Percentiles rank a stretch among this genome's conserved stretches.
Conservation (phyloP, 108 stramenopile genomes). For the Fragilaria radians region DNA sequence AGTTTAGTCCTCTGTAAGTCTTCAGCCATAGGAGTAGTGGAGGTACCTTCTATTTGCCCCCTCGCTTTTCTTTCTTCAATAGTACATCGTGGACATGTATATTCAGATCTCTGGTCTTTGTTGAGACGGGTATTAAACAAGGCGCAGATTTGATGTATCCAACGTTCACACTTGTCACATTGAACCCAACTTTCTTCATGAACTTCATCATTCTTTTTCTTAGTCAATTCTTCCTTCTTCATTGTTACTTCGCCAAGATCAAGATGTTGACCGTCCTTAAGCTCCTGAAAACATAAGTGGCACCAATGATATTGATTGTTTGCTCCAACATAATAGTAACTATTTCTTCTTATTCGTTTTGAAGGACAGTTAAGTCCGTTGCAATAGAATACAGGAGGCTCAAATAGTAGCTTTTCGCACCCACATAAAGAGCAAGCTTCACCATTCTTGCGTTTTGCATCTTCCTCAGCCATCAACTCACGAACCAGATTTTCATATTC, state of each 20-base stretch:
- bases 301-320: conserved; percentile 96
- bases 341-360: conserved; percentile 89
- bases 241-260: conserved; percentile 85
- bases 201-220: conserved; percentile 93
- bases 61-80: conserved; percentile 74
- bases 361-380: conserved; percentile 91
- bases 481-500: conserved; percentile 10
- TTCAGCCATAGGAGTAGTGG: conserved; percentile 84
- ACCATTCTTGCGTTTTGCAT: conserved; percentile 83
- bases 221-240: conserved; percentile 84
- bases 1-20: conserved; percentile 87
- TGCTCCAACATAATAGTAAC: conserved; percentile 93
- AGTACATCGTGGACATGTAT: conserved; percentile 83
- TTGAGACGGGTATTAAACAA: conserved; percentile 97
- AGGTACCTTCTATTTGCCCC: conserved; percentile 54
- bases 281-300: conserved; percentile 86
- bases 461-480: conserved; percentile 75
- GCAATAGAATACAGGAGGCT: conserved; percentile 97
- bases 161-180: conserved; percentile 93
- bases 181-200: conserved; percentile 95
- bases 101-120: conserved; percentile 85
- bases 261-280: conserved; percentile 82
- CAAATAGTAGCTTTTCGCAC: conserved; percentile 89
- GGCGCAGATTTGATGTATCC: conserved; percentile 99
- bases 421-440: conserved; percentile 95